phyloP scores from a whole-genome alignment of 2,329 filamentous ascomycete species.

The Scedosporium apiospermum region DNA sequence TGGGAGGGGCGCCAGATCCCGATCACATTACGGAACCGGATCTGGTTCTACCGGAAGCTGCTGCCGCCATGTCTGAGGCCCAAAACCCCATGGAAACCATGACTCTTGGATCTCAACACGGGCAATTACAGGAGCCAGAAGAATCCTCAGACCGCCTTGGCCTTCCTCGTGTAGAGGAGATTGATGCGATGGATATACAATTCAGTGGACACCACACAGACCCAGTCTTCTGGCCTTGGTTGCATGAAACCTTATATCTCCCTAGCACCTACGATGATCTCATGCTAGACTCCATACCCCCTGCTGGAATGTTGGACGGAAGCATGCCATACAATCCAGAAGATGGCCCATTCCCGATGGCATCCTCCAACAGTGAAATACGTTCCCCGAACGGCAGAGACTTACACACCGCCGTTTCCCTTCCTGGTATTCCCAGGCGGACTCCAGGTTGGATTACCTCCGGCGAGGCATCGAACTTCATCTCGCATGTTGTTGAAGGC shows the following conservation, averaged over 20 bases:
- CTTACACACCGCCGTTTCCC: not conserved
- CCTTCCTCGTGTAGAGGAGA: not conserved
- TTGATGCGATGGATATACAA: not conserved
- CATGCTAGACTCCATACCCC: not conserved
- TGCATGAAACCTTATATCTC: constrained; percentile 1
- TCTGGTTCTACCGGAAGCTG: too few species aligned
- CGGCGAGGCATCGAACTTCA: not conserved
- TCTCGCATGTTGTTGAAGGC: not conserved
- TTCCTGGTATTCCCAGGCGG: not conserved
- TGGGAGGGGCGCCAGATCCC: too few species aligned
- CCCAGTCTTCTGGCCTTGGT: constrained; percentile 1
- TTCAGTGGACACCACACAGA: not conserved
- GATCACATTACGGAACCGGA: too few species aligned
- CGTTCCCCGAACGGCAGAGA: not conserved
- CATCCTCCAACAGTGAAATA: not conserved
- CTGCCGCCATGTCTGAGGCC: too few species aligned
- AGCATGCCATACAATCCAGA: not conserved
- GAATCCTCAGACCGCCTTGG: too few species aligned
- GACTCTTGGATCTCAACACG: too few species aligned
- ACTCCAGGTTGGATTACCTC: not conserved
- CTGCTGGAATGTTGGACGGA: not conserved
- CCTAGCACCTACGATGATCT: not conserved
- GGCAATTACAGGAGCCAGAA: too few species aligned
- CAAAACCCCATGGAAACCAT: too few species aligned
- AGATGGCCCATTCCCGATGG: not conserved